phyloP scores from a whole-genome alignment of 768 basidiomycete genomes.

The Leccinum obscurum region DNA sequence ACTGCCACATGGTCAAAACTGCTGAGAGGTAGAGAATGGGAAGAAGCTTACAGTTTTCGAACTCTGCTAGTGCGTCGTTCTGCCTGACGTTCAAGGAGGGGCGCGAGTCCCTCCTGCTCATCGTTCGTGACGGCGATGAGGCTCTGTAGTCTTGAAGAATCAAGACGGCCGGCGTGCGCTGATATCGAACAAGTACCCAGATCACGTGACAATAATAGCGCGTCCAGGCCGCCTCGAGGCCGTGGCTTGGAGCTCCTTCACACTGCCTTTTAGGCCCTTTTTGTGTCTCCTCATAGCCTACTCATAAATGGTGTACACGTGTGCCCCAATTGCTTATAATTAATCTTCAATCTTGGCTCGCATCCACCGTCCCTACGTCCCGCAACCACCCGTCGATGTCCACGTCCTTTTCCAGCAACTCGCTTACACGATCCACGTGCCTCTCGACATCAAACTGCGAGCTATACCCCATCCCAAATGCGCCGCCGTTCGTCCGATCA shows the following conservation, averaged over 20 bases:
- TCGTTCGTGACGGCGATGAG: slow-evolving; percentile 25
- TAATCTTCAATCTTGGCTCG: slow-evolving; percentile 18
- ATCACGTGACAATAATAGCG: slow-evolving; percentile 32
- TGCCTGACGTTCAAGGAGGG: slow-evolving; percentile 62
- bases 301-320: slow-evolving; percentile 25
- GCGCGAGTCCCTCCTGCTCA: slow-evolving; percentile 37
- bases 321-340: slow-evolving; percentile 5
- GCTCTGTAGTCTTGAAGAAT: neutral
- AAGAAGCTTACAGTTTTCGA: slow-evolving; percentile 70
- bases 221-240: slow-evolving; percentile 31
- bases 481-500: slow-evolving; percentile 25
- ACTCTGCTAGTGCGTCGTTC: slow-evolving; percentile 80
- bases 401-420: slow-evolving; percentile 57
- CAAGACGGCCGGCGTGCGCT: slow-evolving; percentile 27
- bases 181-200: slow-evolving; percentile 33
- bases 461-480: slow-evolving; percentile 46
- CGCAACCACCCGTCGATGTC: slow-evolving; percentile 56
- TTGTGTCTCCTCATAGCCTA: slow-evolving; percentile 9
- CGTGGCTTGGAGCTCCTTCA: slow-evolving; percentile 23
- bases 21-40: neutral
- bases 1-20: slow-evolving; percentile 48
- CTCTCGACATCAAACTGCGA: slow-evolving; percentile 61
- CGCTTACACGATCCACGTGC: slow-evolving; percentile 52
- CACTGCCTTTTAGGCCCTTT: slow-evolving; percentile 24
- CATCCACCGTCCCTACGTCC: slow-evolving; percentile 38